Evolutionary conservation across 331 rosid species (phyloP).

Genomic region (Quercus tomentella): DNA sequence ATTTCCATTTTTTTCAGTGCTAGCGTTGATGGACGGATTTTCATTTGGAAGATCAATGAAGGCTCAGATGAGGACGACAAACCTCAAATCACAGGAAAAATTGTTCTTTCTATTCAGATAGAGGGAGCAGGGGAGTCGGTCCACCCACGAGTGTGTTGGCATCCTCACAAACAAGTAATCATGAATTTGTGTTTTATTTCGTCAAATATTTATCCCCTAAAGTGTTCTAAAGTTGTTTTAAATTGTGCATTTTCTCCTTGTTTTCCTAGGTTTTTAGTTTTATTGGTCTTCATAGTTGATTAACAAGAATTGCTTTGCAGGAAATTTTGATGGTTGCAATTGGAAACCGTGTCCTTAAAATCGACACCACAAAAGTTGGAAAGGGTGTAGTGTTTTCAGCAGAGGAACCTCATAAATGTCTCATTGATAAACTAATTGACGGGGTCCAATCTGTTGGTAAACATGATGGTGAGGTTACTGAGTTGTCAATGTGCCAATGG

Average conservation of each 20-base stretch:
- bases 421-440: slow-evolving; percentile 76
- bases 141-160: slow-evolving; percentile 98
- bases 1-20: slow-evolving; percentile 46
- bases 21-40: slow-evolving; percentile 89
- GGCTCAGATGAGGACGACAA: slow-evolving; percentile 95
- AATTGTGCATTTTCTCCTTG: neutral
- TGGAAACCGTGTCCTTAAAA: slow-evolving; percentile 73
- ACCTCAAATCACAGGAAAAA: slow-evolving; percentile 89
- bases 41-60: slow-evolving; percentile 83
- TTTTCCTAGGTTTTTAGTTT: neutral
- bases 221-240: neutral
- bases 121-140: slow-evolving; percentile 70
- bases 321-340: slow-evolving; percentile 89
- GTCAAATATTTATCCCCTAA: slow-evolving; percentile 10
- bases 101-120: slow-evolving; percentile 74
- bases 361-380: slow-evolving; percentile 84
- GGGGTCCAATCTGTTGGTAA: slow-evolving; percentile 89
- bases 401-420: slow-evolving; percentile 79
- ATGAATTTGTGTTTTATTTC: slow-evolving; percentile 2
- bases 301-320: slow-evolving; percentile 29
- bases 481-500: slow-evolving; percentile 99
- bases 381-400: slow-evolving; percentile 67
- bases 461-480: slow-evolving; percentile 90
- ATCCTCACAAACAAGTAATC: slow-evolving; percentile 94
- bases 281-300: slow-evolving; percentile 11